Base-by-base conservation (phyloP, 768 basidiomycete species). In the Trametes villosa region DNA sequence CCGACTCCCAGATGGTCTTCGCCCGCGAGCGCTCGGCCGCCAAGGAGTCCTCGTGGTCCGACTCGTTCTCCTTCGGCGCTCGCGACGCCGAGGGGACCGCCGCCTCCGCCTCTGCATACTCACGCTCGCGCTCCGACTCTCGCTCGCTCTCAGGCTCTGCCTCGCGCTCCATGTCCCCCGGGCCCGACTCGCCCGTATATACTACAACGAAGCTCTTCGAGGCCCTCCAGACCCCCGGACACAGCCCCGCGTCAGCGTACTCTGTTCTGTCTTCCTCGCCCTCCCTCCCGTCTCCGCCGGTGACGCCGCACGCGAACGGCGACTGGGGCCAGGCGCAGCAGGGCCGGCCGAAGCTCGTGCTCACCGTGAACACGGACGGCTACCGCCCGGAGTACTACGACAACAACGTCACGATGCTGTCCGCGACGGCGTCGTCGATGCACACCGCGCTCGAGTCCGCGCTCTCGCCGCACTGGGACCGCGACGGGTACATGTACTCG, bases 371-470 rank as follows among this genome's bases (percentile, higher is more conserved):
- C 73, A 89, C 87, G 52, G 76, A 53, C 57, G 59, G 59, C 36
- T 75, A 73, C 45, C 79, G 78, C 20, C 75, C 77, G 53, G 79
- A 79, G 63, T 83, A 83, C 70, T 78, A 83, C 64, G 76, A 74
- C 62, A 74, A 76, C 64, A 74, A 75, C 58, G 78, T 76, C 59
- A 83, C 83, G 15, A 80, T 83, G 36, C 69, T 71, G 51, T 76
- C 77, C 27, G 70, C 70, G 44, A 75, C 78, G 18, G 86, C 86
- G 31, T 87, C 87, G 27, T 78, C 80, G 64, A 89, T 91, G 88
- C 88, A 87, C 59, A 91, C 89, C 20, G 89, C 89, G 38, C 83
- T 89, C 48, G 89, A 90, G 72, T 67, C 67, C 20, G 89, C 88
- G 33, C 83, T 89, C 50, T 88, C 89, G 72, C 65, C 65, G 11